Conservation (phyloP, 208 protist genomes). For the Wallacemonas sp. region DNA sequence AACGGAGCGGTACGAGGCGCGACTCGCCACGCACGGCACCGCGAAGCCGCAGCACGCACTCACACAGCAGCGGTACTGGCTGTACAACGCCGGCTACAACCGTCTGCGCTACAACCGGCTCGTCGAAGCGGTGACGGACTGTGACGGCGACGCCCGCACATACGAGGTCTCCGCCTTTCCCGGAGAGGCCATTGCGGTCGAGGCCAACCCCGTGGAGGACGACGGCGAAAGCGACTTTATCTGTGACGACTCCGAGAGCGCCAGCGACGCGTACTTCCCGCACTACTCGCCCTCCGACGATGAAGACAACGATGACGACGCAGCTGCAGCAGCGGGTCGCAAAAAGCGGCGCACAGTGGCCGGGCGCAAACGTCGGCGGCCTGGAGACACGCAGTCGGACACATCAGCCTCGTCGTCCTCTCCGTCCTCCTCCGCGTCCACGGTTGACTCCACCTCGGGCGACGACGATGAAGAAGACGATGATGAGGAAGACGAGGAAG, state of each 20-base stretch:
- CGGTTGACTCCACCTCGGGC: not conserved
- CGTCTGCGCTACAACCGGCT: slow-evolving; percentile 84
- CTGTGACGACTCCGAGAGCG: slow-evolving; percentile 31
- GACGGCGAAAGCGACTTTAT: slow-evolving; percentile 40
- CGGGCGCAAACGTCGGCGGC: not conserved
- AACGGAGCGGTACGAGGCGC: slow-evolving; percentile 41
- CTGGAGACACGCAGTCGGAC: too few relatives aligned
- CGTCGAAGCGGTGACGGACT: slow-evolving; percentile 60
- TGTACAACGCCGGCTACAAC: slow-evolving; percentile 80
- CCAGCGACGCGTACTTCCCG: slow-evolving; percentile 16
- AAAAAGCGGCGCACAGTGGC: not conserved
- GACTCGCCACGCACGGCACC: slow-evolving; percentile 5
- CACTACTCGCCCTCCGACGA: slow-evolving; percentile 17
- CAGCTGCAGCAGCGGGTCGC: not conserved
- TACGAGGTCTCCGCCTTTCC: slow-evolving; percentile 43
- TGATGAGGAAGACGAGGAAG: not conserved
- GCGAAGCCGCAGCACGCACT: slow-evolving; percentile 28
- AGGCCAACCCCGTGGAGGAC: slow-evolving; percentile 31
- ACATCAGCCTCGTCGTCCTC: not conserved
- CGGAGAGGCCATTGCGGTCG: slow-evolving; percentile 39
- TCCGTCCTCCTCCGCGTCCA: not conserved
- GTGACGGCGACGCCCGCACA: slow-evolving; percentile 39
- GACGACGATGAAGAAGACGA: not conserved
- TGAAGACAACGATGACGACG: slow-evolving; percentile 17
- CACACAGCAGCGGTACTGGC: slow-evolving; percentile 79